Evolutionary conservation across 2,329 filamentous ascomycete genomes (phyloP), one percentile per base, ranked within the genome.

Genomic region (Botryotinia calthae): DNA sequence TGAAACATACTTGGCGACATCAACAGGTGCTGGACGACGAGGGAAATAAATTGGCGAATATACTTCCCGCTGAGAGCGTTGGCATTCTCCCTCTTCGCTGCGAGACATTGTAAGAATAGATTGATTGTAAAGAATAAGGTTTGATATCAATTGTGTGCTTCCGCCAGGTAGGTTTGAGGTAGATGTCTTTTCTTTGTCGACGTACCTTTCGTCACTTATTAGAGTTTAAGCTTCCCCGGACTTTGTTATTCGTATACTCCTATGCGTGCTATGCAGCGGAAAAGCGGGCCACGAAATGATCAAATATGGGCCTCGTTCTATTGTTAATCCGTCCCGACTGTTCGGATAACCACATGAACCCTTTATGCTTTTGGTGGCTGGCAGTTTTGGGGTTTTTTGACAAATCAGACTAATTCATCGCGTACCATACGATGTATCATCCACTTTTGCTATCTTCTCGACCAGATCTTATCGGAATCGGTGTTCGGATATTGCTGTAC

Each of bases 1-100:
- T 6, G 48, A 42, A 58, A 58, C 37, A 58, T 68, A 56, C 65
- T 44, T 56, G 1, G 65, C 48, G 20, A 68, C 65, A 42, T 68
- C 65, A 31, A 68, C 51, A 16, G 65, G 65, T 42, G 65, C 48
- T 20, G 65, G 20, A 31, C 65, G 65, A 68, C 48, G 34, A 16
- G 37, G 65, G 22, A 68, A 68, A 48, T 68, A 68, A 8, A 68
- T 56, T 42, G 65, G 65, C 18, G 65, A 68, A 20, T 68, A 68
- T 68, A 44, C n/a, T 51, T 54, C 65, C 59, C 14, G 61, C 10
- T 66, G 28, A n/a, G 65, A 8, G 4, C 20, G 10, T 25, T 56
- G 48, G 22, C 65, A 12, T 42, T 42, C 48, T 68, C 56, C 65
- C 65, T 44, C 48, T 68, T 42, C 48, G 14, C 9, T 31, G 28